These are phyloP conservation scores for Aspergillus fijiensis DNA, from an alignment of 2,329 filamentous ascomycete genomes.

Conservation along the genomic window DNA sequence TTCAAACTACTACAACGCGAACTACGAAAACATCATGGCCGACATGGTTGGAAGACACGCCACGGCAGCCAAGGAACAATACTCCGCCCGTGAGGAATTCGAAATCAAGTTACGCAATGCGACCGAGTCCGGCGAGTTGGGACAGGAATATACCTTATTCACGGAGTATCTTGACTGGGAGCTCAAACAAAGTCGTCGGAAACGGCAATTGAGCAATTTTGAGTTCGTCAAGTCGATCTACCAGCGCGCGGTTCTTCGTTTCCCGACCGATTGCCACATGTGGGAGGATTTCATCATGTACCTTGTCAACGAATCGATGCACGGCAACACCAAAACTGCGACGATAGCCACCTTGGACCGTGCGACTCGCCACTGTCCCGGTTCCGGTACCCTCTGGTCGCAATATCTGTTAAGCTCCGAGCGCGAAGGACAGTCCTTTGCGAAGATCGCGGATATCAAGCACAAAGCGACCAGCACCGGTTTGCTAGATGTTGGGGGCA, in stretches of 20 bases:
- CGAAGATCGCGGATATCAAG: slow-evolving; percentile 84
- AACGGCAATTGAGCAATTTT: slow-evolving; percentile 50
- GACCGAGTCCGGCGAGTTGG: slow-evolving; percentile 51
- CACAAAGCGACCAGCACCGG: slow-evolving; percentile 85
- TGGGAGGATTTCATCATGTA: slow-evolving; percentile 87
- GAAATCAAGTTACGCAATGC: slow-evolving; percentile 56
- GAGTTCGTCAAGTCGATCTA: slow-evolving; percentile 65
- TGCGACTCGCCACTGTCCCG: slow-evolving; percentile 86
- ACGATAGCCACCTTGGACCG: slow-evolving; percentile 73
- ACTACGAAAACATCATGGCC: slow-evolving; percentile 60
- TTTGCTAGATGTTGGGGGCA: slow-evolving; percentile 78
- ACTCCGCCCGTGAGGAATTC: slow-evolving; percentile 53
- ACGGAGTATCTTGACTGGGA: slow-evolving; percentile 84
- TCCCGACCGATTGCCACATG: slow-evolving; percentile 69
- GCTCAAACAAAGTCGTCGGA: slow-evolving; percentile 60
- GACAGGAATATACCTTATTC: slow-evolving; percentile 54
- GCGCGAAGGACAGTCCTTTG: slow-evolving; percentile 70
- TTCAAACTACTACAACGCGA: slow-evolving; percentile 53
- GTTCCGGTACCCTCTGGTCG: slow-evolving; percentile 88
- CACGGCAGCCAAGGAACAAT: slow-evolving; percentile 50
- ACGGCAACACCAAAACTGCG: slow-evolving; percentile 46
- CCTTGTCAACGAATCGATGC: slow-evolving; percentile 55
- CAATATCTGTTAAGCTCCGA: slow-evolving; percentile 84
- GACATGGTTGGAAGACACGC: slow-evolving; percentile 48
- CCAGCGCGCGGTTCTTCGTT: slow-evolving; percentile 71